phyloP scores from a whole-genome alignment of 306 rosid species.

The Spatholobus suberectus region DNA sequence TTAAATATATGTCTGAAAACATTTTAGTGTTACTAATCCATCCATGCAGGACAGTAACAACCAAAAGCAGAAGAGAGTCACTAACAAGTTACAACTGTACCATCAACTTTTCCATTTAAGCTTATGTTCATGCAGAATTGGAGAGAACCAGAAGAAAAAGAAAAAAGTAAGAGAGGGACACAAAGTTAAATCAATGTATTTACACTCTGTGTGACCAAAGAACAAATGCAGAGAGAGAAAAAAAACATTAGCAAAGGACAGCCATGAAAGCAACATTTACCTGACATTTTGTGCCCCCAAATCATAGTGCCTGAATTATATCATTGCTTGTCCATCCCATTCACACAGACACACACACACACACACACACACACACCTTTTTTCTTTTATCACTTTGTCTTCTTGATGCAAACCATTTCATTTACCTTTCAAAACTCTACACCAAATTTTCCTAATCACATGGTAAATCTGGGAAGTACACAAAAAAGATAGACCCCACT shows the following conservation, averaged over 20 bases:
- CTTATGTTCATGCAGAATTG: neutral
- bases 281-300: constrained; percentile 62
- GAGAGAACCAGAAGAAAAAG: neutral
- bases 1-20: neutral
- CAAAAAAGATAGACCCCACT: constrained; percentile 25
- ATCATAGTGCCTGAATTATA: constrained; percentile 67
- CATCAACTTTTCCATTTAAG: neutral
- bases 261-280: constrained; percentile 62
- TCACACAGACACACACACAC: constrained; percentile 29
- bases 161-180: neutral
- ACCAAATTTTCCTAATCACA: constrained; percentile 46
- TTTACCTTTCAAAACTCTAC: constrained; percentile 38
- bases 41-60: neutral
- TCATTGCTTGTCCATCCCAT: constrained; percentile 47
- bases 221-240: constrained; percentile 40
- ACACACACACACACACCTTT: too few relatives aligned
- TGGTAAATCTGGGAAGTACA: constrained; percentile 30
- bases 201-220: constrained; percentile 51
- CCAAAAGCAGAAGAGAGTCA: neutral
- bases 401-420: constrained; percentile 45
- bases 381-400: constrained; percentile 33
- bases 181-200: constrained; percentile 37
- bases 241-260: constrained; percentile 50
- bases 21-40: neutral
- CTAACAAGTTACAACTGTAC: neutral